phyloP scores from a whole-genome alignment of 2,329 filamentous ascomycete species.

The Cladosporium cucumerinum region DNA sequence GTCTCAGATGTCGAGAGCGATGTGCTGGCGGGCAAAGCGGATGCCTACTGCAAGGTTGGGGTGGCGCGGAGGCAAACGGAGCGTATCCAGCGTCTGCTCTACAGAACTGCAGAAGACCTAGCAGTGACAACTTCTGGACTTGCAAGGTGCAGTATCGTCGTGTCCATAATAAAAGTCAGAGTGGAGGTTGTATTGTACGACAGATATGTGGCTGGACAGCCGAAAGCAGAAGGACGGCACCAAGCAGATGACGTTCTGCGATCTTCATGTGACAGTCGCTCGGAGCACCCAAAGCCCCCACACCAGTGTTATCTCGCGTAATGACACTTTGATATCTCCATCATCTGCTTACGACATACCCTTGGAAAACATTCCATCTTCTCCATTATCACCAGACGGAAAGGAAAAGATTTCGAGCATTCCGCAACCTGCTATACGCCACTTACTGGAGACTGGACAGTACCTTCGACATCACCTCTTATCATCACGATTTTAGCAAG shows the following conservation, averaged over 20 bases:
- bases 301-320: neutral
- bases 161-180: neutral
- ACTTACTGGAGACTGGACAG: neutral
- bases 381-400: neutral
- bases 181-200: no score
- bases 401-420: neutral
- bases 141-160: neutral
- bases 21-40: slow-evolving; percentile 15
- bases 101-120: neutral
- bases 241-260: slow-evolving; percentile 5
- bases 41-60: slow-evolving; percentile 19
- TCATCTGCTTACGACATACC: neutral
- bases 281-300: neutral
- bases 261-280: neutral
- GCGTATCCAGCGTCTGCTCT: neutral
- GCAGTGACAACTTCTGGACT: no score
- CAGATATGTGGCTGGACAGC: neutral
- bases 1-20: slow-evolving; percentile 2
- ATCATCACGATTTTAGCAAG: neutral
- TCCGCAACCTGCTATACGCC: neutral
- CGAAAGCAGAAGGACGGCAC: slow-evolving; percentile 4
- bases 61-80: slow-evolving; percentile 15
- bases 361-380: neutral
- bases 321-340: neutral
- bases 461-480: neutral